Percentiles rank a stretch among this genome's conserved stretches.
phyloP scores from a whole-genome alignment of 1,284 basidiomycete genomes.

The Mycosarcoma mackinlayi region DNA sequence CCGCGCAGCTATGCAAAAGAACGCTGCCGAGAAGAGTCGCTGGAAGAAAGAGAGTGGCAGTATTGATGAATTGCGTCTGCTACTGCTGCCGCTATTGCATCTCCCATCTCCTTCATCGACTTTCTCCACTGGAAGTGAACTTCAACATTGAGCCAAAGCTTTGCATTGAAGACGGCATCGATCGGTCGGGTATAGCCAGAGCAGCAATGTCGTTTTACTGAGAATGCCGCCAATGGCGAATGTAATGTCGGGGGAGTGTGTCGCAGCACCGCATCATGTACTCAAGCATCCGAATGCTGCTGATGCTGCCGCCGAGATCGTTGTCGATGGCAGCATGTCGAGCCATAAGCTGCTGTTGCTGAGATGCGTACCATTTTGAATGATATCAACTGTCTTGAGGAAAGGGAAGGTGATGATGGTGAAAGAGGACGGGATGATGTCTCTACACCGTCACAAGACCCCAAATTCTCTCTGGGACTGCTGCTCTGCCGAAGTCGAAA shows the following conservation, averaged over 20 bases:
- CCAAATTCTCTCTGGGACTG: background rate
- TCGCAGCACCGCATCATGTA: conserved; percentile 32
- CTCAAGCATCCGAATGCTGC: conserved; percentile 10
- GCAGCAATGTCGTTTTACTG: conserved; percentile 29
- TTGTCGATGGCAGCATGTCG: conserved; percentile 17
- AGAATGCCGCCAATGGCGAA: conserved; percentile 24
- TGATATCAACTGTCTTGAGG: conserved; percentile 49
- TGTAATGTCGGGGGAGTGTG: background rate
- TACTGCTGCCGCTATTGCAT: background rate
- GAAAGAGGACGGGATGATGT: background rate
- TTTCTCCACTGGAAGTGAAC: no score
- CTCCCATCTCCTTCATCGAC: no score
- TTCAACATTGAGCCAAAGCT: conserved; percentile 15
- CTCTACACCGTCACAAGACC: background rate
- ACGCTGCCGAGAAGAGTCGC: conserved; percentile 11
- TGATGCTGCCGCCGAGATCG: conserved; percentile 5
- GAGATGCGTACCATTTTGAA: conserved; percentile 59
- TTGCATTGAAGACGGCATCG: conserved; percentile 15
- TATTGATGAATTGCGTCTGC: conserved; percentile 2
- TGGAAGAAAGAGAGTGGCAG: conserved; percentile 14
- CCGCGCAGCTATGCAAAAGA: conserved; percentile 35
- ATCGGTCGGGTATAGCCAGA: conserved; percentile 26
- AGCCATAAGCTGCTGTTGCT: conserved; percentile 12
- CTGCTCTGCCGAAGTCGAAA: background rate
- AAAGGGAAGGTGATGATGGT: conserved; percentile 30